A percentile compares a stretch with the other conserved stretches of the same genome.
Conservation (phyloP, 208 protist genomes). For the Trypanosoma avium region DNA sequence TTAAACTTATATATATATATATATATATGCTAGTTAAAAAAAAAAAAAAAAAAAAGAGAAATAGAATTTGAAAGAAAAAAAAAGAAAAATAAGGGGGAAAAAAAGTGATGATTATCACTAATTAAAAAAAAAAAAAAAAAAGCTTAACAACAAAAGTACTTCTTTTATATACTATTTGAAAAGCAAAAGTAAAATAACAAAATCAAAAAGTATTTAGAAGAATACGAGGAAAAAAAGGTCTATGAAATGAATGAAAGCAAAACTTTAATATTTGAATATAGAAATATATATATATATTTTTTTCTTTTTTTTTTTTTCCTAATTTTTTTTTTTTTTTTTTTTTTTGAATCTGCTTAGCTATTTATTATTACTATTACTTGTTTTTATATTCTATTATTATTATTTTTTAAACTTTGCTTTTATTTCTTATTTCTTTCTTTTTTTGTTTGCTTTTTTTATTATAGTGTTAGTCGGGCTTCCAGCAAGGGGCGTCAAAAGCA, state of each 20-base stretch:
- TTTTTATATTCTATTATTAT: slow-evolving; percentile 6
- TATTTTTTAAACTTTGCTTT: slow-evolving; percentile 8
- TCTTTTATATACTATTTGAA: too few species aligned
- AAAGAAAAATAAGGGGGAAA: not conserved
- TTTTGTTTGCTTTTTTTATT: not conserved
- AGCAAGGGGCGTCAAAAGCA: too few species aligned
- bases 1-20: not conserved
- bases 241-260: not conserved
- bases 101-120: too few species aligned
- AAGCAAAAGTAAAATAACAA: too few species aligned
- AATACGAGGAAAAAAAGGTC: not conserved
- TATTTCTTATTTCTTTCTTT: slow-evolving; percentile 4
- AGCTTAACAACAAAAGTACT: too few species aligned
- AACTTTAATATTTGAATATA: not conserved
- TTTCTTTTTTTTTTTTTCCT: slow-evolving; percentile 4
- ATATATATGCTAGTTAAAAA: not conserved
- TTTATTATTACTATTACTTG: not conserved
- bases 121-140: too few species aligned
- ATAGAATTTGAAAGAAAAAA: not conserved
- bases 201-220: not conserved
- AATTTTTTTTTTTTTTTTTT: not conserved
- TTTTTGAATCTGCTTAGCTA: not conserved
- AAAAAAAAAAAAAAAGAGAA: not conserved
- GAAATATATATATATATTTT: not conserved
- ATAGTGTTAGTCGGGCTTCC: too few species aligned